Evolutionary conservation across 176 grass and related monocot species (phyloP), one percentile per base, ranked within the genome.

Genomic region (Oryza australiensis): DNA sequence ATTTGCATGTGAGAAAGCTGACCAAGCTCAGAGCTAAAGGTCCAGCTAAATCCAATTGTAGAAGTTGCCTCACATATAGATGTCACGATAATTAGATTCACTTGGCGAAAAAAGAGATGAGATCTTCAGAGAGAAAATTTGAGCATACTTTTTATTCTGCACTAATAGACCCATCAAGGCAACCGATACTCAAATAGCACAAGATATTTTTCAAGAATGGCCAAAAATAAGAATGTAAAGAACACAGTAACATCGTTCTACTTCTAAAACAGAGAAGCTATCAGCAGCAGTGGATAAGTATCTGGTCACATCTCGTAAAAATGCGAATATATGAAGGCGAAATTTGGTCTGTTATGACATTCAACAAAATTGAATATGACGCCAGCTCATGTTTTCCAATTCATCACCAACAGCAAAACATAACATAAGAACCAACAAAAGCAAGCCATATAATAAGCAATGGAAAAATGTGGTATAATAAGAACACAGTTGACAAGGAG

Each of bases 1-100:
- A 98, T 98, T 86, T 71, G 2, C 95, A 98, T 91, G 38, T 86
- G 66, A 82, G 88, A 84, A 43, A 98, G 82, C 37, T 38, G 85
- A 64, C 95, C 95, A 89, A 98, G 84, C 70, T 92, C 90, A 86
- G 90, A 86, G 95, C 38, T 83, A 98, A 51, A 51, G 48, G 7
- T 51, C 48, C 48, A 51, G 48, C 20, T 51, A 51, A 7, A 51
- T 51, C 20, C 48, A 51, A 51, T 51, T 13, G 3, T 51, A 51
- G 48, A 51, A 51, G 48, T 51, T 51, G 48, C 48, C 48, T 51
- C n/a, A 51, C 15, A 51, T 51, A 51, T 20, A 51, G 60, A 45
- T 72, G 32, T 63, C 26, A 22, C 59, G 38, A 22, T 23, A 88
- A 77, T 51, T 80, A 72, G 43, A 45, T 45, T 12, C 43, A 45